Evolutionary conservation across 1,284 basidiomycete species (phyloP), one percentile per base, ranked within the genome.

Genomic region (Trametes sp.): DNA sequence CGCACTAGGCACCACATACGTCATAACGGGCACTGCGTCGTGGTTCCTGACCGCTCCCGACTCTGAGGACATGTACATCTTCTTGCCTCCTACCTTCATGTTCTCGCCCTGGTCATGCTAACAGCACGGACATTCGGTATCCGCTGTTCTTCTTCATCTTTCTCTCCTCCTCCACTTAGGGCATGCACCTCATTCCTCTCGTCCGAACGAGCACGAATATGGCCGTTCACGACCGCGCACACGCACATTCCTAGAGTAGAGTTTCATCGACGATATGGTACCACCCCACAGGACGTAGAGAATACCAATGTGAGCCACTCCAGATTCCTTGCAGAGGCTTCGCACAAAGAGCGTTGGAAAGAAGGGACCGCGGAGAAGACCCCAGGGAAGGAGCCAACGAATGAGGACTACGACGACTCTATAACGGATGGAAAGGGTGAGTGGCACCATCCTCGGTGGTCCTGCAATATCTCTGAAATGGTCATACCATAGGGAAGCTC

Each of bases 401-500:
- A 50, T 16, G 71, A 72, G 19, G 72, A 73, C 31, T 60, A 67
- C 19, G 73, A 75, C 24, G 73, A 75, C 21, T 54, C 57, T 33
- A 56, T 62, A 8, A 61, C 66, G 2, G 67, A 69, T 23, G 72
- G 72, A 3, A 75, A 74, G 67, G 72, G 74, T 71, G 31, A 11
- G 54, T 33, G 9, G 11, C 6, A 7, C 6, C 1, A 14, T 5
- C 16, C 31, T 24, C n/a, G 4, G 26, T n/a, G 31, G 31, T 3
- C 26, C 28, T 4, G 14, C n/a, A 53, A 16, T 21, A 33, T 28
- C 14, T 6, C 45, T 16, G 14, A 36, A 14, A 33, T n/a, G 16
- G 42, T 29, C 50, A 13, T 14, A 19, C 11, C 16, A 16, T 31
- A 84, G 87, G 87, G 16, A 87, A 86, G 74, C 75, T 89, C 2